Conservation (phyloP, 306 rosid species). For the Vigna radiata region DNA sequence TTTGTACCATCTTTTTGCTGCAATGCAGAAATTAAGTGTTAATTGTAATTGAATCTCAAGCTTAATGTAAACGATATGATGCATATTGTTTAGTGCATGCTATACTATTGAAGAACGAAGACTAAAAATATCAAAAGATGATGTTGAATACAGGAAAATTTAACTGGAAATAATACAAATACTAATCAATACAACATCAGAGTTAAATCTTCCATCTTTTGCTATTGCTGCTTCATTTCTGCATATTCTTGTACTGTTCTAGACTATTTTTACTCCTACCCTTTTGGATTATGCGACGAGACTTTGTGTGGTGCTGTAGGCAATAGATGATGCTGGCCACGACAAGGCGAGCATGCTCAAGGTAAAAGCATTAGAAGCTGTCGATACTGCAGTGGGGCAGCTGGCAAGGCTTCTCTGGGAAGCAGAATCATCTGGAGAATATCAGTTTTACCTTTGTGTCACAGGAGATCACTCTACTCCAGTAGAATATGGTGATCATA, state of each 20-base stretch:
- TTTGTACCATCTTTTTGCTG: conserved; percentile 5
- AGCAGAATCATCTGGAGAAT: conserved; percentile 69
- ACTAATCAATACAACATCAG: neutral
- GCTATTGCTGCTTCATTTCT: conserved; percentile 18
- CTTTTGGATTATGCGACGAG: conserved; percentile 26
- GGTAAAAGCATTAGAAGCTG: conserved; percentile 87
- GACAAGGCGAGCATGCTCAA: conserved; percentile 88
- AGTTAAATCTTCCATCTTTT: conserved; percentile 5
- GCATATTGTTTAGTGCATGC: conserved; percentile 27
- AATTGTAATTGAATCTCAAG: conserved; percentile 5
- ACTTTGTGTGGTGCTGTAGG: conserved; percentile 61
- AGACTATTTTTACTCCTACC: conserved; percentile 7
- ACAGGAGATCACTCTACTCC: conserved; percentile 98
- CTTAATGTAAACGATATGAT: no score
- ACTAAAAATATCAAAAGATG: conserved; percentile 5
- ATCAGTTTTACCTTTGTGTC: conserved; percentile 74
- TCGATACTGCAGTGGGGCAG: conserved; percentile 85
- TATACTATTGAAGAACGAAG: conserved; percentile 20
- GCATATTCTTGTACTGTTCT: neutral
- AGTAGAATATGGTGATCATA: conserved; percentile 98
- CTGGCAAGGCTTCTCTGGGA: conserved; percentile 90
- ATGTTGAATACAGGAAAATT: conserved; percentile 12
- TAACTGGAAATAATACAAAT: neutral
- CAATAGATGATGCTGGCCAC: conserved; percentile 97
- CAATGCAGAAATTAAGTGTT: neutral